These are phyloP conservation scores for Poa pratensis DNA, from an alignment of 176 grass and related monocot species.

Conservation along the genomic window DNA sequence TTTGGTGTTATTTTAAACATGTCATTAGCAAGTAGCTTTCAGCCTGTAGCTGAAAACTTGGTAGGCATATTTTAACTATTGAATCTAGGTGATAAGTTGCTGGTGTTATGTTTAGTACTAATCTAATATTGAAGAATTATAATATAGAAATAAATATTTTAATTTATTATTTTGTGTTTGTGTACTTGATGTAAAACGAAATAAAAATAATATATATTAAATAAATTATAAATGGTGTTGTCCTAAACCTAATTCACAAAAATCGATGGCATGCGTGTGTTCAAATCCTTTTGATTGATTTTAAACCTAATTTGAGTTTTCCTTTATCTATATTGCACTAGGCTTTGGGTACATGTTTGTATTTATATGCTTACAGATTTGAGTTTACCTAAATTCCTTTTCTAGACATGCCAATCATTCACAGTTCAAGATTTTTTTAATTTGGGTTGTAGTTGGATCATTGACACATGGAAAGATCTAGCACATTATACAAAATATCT, in stretches of 20 bases:
- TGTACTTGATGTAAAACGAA: background rate
- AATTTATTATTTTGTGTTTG: background rate
- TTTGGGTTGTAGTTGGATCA: no score
- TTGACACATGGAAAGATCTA: background rate
- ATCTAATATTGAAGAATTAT: background rate
- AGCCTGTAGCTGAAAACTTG: background rate
- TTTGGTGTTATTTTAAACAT: background rate
- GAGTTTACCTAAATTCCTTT: background rate
- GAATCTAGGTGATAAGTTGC: background rate
- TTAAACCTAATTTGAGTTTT: background rate
- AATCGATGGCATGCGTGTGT: background rate
- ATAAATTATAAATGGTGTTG: no score
- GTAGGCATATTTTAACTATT: background rate
- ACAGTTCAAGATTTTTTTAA: no score
- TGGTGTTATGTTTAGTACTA: background rate
- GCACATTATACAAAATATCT: background rate
- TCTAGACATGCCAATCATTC: no score
- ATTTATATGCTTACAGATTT: background rate
- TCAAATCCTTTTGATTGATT: no score
- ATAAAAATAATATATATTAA: no score
- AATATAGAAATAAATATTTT: no score
- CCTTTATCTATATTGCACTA: background rate
- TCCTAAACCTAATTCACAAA: background rate
- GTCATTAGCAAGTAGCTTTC: background rate
- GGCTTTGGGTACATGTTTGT: background rate